Evolutionary conservation across 306 rosid genomes (phyloP), one percentile per base, ranked within the genome.

Genomic region (Inga laurina): DNA sequence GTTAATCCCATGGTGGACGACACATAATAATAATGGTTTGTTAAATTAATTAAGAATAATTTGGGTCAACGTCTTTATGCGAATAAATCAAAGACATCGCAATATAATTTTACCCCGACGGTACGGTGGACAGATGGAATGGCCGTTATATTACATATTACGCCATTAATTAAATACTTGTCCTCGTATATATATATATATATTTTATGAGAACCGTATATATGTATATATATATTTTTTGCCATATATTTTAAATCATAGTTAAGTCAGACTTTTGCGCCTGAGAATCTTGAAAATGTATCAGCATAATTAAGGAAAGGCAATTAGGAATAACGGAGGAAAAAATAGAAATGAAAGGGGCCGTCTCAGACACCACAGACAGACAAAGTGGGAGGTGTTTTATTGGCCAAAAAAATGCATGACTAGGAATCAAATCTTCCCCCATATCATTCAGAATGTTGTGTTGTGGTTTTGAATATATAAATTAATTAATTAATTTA

Each of bases 371-470:
- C 68, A 32, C 49, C 64, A 37, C 69, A 65, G 45, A 37, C 69
- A 65, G 45, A 77, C 19, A 69, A 45, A 54, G 73, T 18, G 79
- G 49, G 27, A 30, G 66, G 18, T 15, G 69, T 75, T 75, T 51
- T 37, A 77, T 80, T 74, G 66, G 77, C 44, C 46, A 79, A 74
- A 51, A 51, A 48, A 64, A 68, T 52, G 56, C 16, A 43, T 52
- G 79, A 70, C 21, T 14, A 69, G 77, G 86, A 86, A 84, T 87
- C 86, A 82, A 87, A 89, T 85, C 87, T 59, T 71, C 79, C 37
- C 43, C n/a, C 81, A 39, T 61, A 84, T 82, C 85, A 10, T 61
- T 79, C 79, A 49, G 78, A 71, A 77, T 74, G 83, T 70, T 71
- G 79, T 78, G 18, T 69, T 48, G 46, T 37, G 71, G 19, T 24